Base-by-base conservation (phyloP, 768 basidiomycete genomes). In the Russula olivacea region DNA sequence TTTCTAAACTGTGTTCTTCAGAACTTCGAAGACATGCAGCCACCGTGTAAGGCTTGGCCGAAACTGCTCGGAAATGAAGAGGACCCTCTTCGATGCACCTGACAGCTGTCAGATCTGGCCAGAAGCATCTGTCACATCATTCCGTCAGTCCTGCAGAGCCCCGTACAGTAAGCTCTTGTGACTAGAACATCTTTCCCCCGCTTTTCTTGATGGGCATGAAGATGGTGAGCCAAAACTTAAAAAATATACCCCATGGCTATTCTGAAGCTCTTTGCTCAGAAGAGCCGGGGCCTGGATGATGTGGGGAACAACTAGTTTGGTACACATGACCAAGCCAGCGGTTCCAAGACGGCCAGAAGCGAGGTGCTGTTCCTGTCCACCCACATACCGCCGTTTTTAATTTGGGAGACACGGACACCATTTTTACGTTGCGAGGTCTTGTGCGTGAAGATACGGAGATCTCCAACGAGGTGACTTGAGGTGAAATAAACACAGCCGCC, bases 81-180 rank as follows among this genome's bases (percentile, higher is more conserved):
- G 21, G 41, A 38, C 14, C 14, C 48, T 43, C 56, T 61, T 58
- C 61, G 36, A 53, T 36, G 21, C 61, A 63, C 51, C 61, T 63
- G 61, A 63, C 61, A 63, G 61, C 51, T 63, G 61, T 47, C 57
- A 58, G 56, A 52, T 58, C 55, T 45, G 32, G 50, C n/a, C 41
- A 45, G 55, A 62, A 63, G 43, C 40, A 36, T n/a, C 15, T 25
- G 38, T 58, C 61, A 48, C 61, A 52, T 58, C 41, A 10, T 43
- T 25, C n/a, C 25, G 61, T 38, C 41, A 12, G 56, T 32, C 56
- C 12, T 53, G 19, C 25, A 30, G 25, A 49, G 6, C 15, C 6
- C n/a, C 40, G 12, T n/a, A 28, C 23, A 19, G n/a, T 15, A 32
- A 30, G 38, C 40, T 38, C 40, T 30, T 43, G 49, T n/a, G 11